Evolutionary conservation across 2,329 filamentous ascomycete species (phyloP).

Genomic region (Fusarium foetens): DNA sequence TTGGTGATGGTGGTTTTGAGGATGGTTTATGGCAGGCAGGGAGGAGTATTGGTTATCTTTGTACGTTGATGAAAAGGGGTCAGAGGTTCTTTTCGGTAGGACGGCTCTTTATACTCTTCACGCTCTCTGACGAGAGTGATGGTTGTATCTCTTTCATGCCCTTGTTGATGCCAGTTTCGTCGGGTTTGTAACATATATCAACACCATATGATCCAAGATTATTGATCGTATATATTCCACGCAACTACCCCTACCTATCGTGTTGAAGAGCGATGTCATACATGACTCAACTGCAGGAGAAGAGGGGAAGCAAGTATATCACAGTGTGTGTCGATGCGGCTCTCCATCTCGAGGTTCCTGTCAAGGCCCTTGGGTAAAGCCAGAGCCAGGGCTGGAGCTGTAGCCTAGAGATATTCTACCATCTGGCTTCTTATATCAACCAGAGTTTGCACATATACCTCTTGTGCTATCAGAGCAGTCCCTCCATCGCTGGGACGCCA

Average conservation of each 20-base stretch:
- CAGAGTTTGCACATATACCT: neutral
- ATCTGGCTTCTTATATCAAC: constrained; percentile 5
- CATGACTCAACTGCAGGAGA: neutral
- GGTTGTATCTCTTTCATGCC: constrained; percentile 15
- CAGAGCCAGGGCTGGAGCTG: constrained; percentile 4
- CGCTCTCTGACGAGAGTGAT: constrained; percentile 9
- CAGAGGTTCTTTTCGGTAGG: constrained; percentile 14
- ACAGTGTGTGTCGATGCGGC: constrained; percentile 51
- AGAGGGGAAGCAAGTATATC: neutral
- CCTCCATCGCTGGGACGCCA: constrained; percentile 1
- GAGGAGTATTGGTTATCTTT: constrained; percentile 41
- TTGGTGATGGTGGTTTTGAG: constrained; percentile 5
- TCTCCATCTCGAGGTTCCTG: constrained; percentile 52
- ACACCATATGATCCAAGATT: neutral
- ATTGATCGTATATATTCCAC: neutral
- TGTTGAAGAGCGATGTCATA: neutral
- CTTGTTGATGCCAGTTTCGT: neutral
- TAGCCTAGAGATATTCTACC: constrained; percentile 4
- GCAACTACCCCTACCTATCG: neutral
- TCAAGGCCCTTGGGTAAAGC: constrained; percentile 8
- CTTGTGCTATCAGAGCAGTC: constrained; percentile 2
- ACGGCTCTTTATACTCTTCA: constrained; percentile 10
- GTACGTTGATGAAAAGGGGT: constrained; percentile 24
- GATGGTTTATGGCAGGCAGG: neutral
- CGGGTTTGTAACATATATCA: constrained; percentile 9